Evolutionary conservation across 345 rosid species (phyloP).

Genomic region (Durio zibethinus): DNA sequence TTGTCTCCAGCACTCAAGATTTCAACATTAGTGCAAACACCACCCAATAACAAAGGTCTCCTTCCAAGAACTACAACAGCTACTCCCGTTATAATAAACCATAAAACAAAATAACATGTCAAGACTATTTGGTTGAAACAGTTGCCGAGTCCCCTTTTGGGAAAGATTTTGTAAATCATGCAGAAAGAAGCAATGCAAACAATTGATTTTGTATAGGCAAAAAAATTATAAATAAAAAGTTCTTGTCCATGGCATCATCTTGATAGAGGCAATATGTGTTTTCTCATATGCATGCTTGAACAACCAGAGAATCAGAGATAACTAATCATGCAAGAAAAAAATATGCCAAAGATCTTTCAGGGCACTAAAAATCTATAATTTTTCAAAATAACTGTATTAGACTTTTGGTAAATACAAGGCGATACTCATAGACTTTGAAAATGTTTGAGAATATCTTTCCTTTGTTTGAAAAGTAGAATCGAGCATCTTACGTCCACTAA

Average conservation of each 20-base stretch:
- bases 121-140: not conserved
- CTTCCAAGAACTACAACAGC: conserved; percentile 88
- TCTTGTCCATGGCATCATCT: not conserved
- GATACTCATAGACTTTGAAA: not conserved
- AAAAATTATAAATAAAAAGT: not conserved
- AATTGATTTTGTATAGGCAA: not conserved
- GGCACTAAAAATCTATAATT: not conserved
- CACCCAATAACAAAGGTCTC: conserved; percentile 84
- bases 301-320: not conserved
- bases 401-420: not conserved
- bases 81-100: conserved; percentile 89
- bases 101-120: conserved; percentile 16
- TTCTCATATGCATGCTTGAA: not conserved
- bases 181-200: not conserved
- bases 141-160: not conserved
- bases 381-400: not conserved
- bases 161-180: not conserved
- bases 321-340: not conserved
- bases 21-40: conserved; percentile 38
- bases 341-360: not conserved
- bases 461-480: not conserved
- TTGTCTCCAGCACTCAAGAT: conserved; percentile 16
- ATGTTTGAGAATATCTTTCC: not conserved
- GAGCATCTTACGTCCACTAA: not conserved
- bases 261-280: not conserved